These are phyloP conservation scores for Boletus pseudo-olivaceus DNA, from an alignment of 768 basidiomycete species.

Conservation along the genomic window DNA sequence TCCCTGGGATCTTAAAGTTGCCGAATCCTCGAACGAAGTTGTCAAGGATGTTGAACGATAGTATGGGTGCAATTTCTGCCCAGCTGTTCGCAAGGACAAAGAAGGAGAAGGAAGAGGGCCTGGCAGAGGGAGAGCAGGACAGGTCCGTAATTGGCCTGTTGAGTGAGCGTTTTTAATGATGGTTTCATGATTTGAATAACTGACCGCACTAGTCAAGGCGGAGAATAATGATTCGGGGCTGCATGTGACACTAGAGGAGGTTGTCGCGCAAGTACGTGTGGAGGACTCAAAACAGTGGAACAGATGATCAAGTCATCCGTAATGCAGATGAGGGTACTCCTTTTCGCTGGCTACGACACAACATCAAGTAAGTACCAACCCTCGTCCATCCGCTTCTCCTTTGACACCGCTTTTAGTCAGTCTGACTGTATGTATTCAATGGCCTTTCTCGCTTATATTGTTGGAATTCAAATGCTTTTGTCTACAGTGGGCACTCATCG, in stretches of 20 bases:
- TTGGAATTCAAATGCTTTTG: neutral
- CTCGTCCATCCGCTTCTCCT: neutral
- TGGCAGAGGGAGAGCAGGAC: conserved; percentile 28
- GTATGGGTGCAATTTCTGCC: conserved; percentile 32
- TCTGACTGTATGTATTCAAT: conserved; percentile 17
- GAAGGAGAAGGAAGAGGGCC: conserved; percentile 29
- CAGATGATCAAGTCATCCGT: neutral
- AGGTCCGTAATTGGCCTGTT: conserved; percentile 39
- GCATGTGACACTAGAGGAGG: conserved; percentile 39
- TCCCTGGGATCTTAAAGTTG: conserved; percentile 26
- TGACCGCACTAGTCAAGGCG: conserved; percentile 33
- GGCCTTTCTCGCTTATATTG: neutral
- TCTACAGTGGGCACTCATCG: conserved; percentile 49
- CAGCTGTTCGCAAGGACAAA: conserved; percentile 32
- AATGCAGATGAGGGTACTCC: conserved; percentile 34
- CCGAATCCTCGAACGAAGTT: conserved; percentile 31
- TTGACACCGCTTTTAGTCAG: conserved; percentile 15
- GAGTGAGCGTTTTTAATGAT: conserved; percentile 20
- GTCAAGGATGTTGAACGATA: conserved; percentile 26
- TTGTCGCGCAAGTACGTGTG: conserved; percentile 31
- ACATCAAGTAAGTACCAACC: conserved; percentile 33
- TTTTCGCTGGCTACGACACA: conserved; percentile 42
- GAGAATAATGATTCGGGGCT: conserved; percentile 30
- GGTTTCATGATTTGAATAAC: neutral
- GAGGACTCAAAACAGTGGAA: neutral